These are phyloP conservation scores for Sordariomycetes sp. DNA, from an alignment of 2,329 filamentous ascomycete genomes.

Conservation along the genomic window DNA sequence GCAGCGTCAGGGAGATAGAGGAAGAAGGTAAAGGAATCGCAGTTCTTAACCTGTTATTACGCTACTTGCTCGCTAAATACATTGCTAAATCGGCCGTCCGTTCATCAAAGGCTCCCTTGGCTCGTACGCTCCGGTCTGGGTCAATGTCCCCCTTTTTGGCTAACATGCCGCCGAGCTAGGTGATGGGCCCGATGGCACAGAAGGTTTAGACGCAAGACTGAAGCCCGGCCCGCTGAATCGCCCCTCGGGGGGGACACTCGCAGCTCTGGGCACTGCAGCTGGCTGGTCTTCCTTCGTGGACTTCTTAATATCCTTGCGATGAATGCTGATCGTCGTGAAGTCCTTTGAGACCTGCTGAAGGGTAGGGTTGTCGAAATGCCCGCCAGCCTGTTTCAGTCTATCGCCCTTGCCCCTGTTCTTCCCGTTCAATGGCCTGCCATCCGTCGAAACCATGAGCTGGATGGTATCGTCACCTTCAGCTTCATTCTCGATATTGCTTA, in stretches of 20 bases:
- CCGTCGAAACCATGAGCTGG: conserved; percentile 9
- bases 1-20: neutral
- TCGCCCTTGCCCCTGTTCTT: conserved; percentile 8
- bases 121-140: neutral
- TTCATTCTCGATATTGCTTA: conserved; percentile 10
- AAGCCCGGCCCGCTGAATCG: neutral
- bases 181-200: neutral
- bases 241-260: neutral
- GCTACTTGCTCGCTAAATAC: neutral
- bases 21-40: neutral
- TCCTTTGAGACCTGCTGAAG: neutral
- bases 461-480: conserved; percentile 7
- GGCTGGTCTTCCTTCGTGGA: neutral
- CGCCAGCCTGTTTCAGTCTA: conserved; percentile 8
- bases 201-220: neutral
- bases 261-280: neutral
- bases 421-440: conserved; percentile 8
- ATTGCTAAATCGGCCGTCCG: neutral
- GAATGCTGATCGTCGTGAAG: neutral
- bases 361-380: neutral
- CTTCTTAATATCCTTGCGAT: neutral
- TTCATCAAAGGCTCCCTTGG: neutral
- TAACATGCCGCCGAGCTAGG: neutral
- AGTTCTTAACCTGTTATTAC: neutral
- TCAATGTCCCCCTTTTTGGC: neutral